Evolutionary conservation across 1,139 yeast genomes (phyloP).

Genomic region (Blastobotrys persicus): DNA sequence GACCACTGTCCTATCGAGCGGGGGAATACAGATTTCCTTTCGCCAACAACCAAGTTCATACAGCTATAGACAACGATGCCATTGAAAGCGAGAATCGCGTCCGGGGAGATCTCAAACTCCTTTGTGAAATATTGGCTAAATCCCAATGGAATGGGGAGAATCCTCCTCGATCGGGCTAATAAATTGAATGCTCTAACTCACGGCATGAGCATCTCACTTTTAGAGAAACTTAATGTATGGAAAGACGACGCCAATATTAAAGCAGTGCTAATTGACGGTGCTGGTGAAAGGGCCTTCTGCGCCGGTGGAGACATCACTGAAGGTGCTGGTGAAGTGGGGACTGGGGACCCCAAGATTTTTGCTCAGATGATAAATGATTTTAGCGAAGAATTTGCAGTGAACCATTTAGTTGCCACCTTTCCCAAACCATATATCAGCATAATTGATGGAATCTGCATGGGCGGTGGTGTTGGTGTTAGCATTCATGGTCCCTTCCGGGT

Average conservation of each 20-base stretch:
- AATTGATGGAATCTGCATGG: slow-evolving; percentile 9
- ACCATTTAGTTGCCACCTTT: slow-evolving; percentile 1
- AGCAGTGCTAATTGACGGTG: slow-evolving; percentile 8
- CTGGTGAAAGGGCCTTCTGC: slow-evolving; percentile 8
- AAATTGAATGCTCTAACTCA: slow-evolving; percentile 8
- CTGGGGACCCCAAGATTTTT: not conserved
- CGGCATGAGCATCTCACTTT: slow-evolving; percentile 5
- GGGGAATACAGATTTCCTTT: no score
- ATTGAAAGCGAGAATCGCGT: not conserved
- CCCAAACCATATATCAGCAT: slow-evolving; percentile 7
- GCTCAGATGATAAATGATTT: not conserved
- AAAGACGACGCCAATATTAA: slow-evolving; percentile 1
- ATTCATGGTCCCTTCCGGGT: slow-evolving; percentile 7
- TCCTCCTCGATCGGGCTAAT: slow-evolving; percentile 4
- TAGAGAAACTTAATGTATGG: not conserved
- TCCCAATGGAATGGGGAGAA: slow-evolving; percentile 5
- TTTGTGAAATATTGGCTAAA: not conserved
- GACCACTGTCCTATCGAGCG: no score
- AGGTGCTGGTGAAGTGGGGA: not conserved
- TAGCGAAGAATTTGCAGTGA: slow-evolving; percentile 5
- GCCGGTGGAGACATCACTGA: slow-evolving; percentile 10
- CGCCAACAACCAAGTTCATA: no score
- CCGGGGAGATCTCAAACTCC: not conserved
- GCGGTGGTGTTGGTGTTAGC: slow-evolving; percentile 8
- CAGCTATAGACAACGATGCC: no score